phyloP scores from a whole-genome alignment of 352 stramenopile species.

The Pythium rishiriense region DNA sequence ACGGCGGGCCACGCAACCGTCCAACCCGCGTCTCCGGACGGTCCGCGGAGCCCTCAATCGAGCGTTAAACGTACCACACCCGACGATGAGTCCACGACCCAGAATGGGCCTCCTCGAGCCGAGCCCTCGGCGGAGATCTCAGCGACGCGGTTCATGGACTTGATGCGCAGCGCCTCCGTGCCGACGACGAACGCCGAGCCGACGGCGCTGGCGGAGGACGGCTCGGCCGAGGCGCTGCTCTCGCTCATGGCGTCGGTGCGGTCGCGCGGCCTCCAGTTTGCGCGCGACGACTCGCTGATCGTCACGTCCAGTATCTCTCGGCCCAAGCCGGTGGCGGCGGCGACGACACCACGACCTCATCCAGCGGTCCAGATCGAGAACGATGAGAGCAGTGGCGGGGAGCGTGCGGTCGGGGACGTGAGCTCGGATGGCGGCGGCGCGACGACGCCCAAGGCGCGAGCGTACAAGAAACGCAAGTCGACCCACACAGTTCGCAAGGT shows the following conservation, averaged over 20 bases:
- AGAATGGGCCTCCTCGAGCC: not conserved
- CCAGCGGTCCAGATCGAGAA: not conserved
- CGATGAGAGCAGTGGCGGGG: constrained; percentile 8
- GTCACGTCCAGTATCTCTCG: too few species aligned
- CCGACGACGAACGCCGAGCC: not conserved
- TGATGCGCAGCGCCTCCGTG: not conserved
- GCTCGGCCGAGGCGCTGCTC: constrained; percentile 20
- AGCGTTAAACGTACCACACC: not conserved
- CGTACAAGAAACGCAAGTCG: constrained; percentile 29
- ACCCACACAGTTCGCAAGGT: constrained; percentile 26
- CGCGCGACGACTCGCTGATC: not conserved
- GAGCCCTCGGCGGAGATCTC: not conserved
- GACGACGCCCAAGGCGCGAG: not conserved
- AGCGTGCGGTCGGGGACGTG: not conserved
- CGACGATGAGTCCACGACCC: not conserved
- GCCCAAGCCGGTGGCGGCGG: not conserved
- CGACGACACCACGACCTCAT: not conserved
- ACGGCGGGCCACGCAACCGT: not conserved
- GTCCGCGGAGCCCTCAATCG: not conserved
- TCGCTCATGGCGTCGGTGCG: constrained; percentile 24
- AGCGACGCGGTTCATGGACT: not conserved
- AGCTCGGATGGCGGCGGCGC: constrained; percentile 8
- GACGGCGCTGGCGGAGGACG: not conserved
- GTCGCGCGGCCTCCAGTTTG: not conserved
- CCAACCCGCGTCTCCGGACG: not conserved